Percentiles rank a stretch among this genome's conserved stretches.
Conservation (phyloP, 148 eudicot species). For the Beta vulgaris region DNA sequence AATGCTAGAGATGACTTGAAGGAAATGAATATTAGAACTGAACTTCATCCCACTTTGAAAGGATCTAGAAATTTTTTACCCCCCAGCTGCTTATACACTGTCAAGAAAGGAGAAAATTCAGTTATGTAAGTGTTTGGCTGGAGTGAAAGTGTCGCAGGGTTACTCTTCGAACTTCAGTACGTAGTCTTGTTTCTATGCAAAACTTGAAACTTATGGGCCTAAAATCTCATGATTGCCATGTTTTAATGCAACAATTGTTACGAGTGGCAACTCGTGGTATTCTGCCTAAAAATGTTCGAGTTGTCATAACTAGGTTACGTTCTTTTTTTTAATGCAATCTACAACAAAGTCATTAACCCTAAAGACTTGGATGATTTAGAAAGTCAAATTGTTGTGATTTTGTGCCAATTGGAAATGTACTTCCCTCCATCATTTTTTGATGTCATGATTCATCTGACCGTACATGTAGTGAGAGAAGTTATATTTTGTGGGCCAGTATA, state of each 20-base stretch:
- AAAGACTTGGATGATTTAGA: no score
- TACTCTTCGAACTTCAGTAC: background rate
- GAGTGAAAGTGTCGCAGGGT: no score
- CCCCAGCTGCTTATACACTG: background rate
- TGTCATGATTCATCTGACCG: no score
- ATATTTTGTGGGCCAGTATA: no score
- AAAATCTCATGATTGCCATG: background rate
- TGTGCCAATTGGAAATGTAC: no score
- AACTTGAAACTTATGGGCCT: background rate
- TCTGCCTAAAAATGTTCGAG: background rate
- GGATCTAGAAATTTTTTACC: background rate
- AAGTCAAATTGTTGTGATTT: no score
- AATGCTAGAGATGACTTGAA: background rate
- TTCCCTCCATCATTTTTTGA: no score
- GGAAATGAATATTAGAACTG: background rate
- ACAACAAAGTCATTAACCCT: no score
- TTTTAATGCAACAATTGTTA: background rate
- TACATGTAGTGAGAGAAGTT: no score
- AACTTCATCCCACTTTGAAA: no score
- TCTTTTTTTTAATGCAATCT: no score
- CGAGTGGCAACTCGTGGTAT: background rate
- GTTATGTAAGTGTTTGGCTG: background rate
- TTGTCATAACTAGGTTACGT: no score
- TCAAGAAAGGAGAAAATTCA: background rate
- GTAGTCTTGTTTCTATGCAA: background rate